Conservation (phyloP, 2,329 filamentous ascomycete genomes). For the Aspergillus quadricinctus region DNA sequence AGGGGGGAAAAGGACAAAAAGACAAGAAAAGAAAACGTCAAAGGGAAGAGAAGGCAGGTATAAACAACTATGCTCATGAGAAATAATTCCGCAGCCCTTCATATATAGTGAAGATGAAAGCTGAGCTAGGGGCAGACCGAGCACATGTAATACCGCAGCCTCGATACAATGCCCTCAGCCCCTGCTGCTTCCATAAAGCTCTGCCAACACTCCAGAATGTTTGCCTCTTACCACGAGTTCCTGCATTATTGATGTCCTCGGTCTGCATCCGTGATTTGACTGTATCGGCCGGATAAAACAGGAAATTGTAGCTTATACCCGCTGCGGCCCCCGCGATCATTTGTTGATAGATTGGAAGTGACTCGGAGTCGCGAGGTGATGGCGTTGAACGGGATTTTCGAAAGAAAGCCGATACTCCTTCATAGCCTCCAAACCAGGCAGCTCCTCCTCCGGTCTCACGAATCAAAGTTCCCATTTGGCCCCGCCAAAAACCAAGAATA, state of each 20-base stretch:
- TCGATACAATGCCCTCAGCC: conserved; percentile 79
- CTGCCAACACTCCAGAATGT: conserved; percentile 70
- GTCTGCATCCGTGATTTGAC: conserved; percentile 98
- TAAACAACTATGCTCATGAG: conserved; percentile 23
- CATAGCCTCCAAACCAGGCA: conserved; percentile 92
- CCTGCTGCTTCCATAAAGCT: conserved; percentile 75
- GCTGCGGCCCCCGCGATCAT: conserved; percentile 81
- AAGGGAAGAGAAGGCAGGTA: background rate
- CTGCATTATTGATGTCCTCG: conserved; percentile 52
- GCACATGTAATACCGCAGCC: conserved; percentile 92
- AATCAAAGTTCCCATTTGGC: conserved; percentile 87
- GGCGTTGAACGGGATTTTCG: conserved; percentile 47
- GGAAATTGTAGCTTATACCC: conserved; percentile 91
- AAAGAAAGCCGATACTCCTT: conserved; percentile 70
- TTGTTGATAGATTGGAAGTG: conserved; percentile 78
- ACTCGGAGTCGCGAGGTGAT: conserved; percentile 34
- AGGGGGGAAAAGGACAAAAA: conserved; percentile 3
- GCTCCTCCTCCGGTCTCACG: conserved; percentile 89
- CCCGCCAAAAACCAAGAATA: conserved; percentile 85
- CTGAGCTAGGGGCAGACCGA: conserved; percentile 88
- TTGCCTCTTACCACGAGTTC: conserved; percentile 48
- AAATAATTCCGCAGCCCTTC: conserved; percentile 75
- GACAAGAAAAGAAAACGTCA: conserved; percentile 2
- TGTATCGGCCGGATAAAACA: conserved; percentile 96
- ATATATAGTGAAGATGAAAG: conserved; percentile 95